A percentile compares a stretch with the other conserved stretches of the same genome.
These are phyloP conservation scores for Calocybe indica DNA, from an alignment of 768 basidiomycete genomes.

Conservation along the genomic window DNA sequence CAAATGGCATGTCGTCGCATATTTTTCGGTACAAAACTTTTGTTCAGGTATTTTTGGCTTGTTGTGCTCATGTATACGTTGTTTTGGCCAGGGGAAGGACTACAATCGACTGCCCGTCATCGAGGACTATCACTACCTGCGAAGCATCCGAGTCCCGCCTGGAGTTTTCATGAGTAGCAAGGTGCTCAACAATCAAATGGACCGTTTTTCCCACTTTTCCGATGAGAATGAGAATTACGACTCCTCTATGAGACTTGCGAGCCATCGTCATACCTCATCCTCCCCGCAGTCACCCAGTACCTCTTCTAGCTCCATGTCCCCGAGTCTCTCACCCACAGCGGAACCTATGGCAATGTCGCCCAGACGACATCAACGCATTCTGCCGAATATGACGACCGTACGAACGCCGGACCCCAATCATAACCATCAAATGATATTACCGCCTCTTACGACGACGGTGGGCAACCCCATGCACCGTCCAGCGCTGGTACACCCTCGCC, in stretches of 20 bases:
- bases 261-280: constrained; percentile 12
- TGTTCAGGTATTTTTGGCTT: background rate
- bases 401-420: background rate
- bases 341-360: constrained; percentile 8
- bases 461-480: too few relatives aligned
- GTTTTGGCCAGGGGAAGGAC: constrained; percentile 48
- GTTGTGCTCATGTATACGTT: constrained; percentile 2
- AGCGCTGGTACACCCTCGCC: background rate
- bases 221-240: constrained; percentile 39
- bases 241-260: constrained; percentile 4
- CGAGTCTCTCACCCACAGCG: constrained; percentile 12
- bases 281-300: constrained; percentile 13
- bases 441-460: constrained; percentile 6
- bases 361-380: constrained; percentile 6
- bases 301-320: constrained; percentile 5
- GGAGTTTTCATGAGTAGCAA: constrained; percentile 74
- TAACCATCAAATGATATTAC: constrained; percentile 11
- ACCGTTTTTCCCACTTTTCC: constrained; percentile 38
- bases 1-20: constrained; percentile 84
- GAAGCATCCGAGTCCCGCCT: constrained; percentile 58
- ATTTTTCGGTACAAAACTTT: constrained; percentile 56
- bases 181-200: constrained; percentile 33
- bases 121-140: constrained; percentile 71
- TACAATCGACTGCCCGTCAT: constrained; percentile 66
- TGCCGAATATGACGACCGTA: constrained; percentile 2